These are phyloP conservation scores for Phytophthora citrophthora DNA, from an alignment of 352 stramenopile species.

Conservation along the genomic window DNA sequence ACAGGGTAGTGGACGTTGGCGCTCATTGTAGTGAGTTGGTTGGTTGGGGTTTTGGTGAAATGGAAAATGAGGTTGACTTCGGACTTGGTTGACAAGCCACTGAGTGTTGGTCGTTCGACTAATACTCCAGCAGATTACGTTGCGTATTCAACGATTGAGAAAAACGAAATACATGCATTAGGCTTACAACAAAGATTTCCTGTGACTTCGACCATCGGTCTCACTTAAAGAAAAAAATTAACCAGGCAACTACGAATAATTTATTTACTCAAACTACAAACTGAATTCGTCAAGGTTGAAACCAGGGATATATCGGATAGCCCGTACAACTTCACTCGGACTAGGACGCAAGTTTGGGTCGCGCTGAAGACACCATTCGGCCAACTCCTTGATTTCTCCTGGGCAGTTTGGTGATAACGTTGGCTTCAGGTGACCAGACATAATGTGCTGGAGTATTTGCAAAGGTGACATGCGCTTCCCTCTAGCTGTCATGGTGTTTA, in stretches of 20 bases:
- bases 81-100: no score
- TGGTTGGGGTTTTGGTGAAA: neutral
- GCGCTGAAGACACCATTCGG: constrained; percentile 33
- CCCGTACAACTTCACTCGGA: constrained; percentile 25
- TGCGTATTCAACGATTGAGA: no score
- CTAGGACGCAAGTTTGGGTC: constrained; percentile 39
- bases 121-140: no score
- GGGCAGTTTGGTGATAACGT: constrained; percentile 41
- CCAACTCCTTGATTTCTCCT: constrained; percentile 31
- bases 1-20: neutral
- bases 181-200: no score
- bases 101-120: no score
- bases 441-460: constrained; percentile 41
- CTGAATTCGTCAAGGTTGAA: constrained; percentile 39
- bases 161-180: no score
- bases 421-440: constrained; percentile 34
- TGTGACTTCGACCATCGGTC: no score
- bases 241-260: no score
- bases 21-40: neutral
- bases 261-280: constrained; percentile 19
- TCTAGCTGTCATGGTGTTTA: constrained; percentile 19
- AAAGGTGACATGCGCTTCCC: constrained; percentile 23
- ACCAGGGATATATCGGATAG: constrained; percentile 22
- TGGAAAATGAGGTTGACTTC: neutral
- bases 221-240: no score